phyloP scores from a whole-genome alignment of 441 rosid species.

The Euphorbia corollata region DNA sequence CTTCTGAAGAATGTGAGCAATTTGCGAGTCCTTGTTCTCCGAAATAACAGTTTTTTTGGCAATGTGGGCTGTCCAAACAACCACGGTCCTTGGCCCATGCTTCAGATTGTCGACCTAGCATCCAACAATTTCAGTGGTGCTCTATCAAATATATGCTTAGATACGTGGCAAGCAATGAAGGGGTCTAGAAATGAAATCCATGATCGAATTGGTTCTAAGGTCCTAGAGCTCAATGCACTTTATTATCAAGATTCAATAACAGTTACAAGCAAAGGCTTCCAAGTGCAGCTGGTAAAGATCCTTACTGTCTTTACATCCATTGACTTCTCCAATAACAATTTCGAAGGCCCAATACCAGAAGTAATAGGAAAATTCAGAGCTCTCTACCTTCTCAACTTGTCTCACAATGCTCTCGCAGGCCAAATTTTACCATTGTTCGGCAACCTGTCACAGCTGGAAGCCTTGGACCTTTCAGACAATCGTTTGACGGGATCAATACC shows the following conservation, averaged over 20 bases:
- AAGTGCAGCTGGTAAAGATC: constrained; percentile 39
- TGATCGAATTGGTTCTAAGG: not conserved
- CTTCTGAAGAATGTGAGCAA: constrained; percentile 31
- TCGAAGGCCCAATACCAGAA: constrained; percentile 15
- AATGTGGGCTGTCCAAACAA: constrained; percentile 20
- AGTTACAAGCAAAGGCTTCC: constrained; percentile 42
- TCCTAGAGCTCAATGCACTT: not conserved
- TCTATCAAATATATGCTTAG: constrained; percentile 20
- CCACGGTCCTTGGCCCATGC: constrained; percentile 32
- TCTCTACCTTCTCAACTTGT: constrained; percentile 17
- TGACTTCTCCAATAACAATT: constrained; percentile 16
- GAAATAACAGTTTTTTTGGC: constrained; percentile 46
- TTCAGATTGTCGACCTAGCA: constrained; percentile 63
- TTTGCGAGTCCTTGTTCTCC: constrained; percentile 43
- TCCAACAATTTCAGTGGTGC: constrained; percentile 29
- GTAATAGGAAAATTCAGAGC: constrained; percentile 1
- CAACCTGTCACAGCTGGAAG: constrained; percentile 3
- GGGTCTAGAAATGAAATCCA: not conserved
- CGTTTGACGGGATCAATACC: constrained; percentile 13
- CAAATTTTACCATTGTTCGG: constrained; percentile 10
- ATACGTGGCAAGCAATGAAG: constrained; percentile 20
- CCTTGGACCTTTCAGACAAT: constrained; percentile 16
- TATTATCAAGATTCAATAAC: constrained; percentile 40
- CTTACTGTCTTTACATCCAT: constrained; percentile 33
- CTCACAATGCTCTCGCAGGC: constrained; percentile 12